Base-by-base conservation (phyloP, 768 basidiomycete species). In the Mrakia blollopis region DNA sequence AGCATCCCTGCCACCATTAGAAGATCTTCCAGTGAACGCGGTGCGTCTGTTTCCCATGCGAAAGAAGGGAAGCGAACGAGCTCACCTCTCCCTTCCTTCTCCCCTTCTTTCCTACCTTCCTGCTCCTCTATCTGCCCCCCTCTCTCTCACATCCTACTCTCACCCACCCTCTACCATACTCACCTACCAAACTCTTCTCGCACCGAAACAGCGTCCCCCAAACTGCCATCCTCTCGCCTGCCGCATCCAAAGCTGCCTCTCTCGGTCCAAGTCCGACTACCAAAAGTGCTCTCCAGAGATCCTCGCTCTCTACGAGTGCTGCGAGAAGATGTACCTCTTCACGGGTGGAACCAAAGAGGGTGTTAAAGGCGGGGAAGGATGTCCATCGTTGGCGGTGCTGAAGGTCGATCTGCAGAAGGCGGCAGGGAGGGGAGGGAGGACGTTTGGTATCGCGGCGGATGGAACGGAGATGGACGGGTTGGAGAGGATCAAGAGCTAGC, bases 221-320 rank as follows among this genome's bases (percentile, higher is more conserved):
- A 62, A 76, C 60, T 76, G 75, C 44, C 75, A 76, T 21, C 67
- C 39, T n/a, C 32, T 57, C 1, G 69, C 75, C 0, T 76, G 75
- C 30, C 11, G 21, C 1, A 76, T 76, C 41, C 75, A 76, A 41
- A 32, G 69, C 13, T 76, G 75, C 50, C 54, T 76, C n/a, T 61
- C 50, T 18, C 75, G 65, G 37, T 61, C 57, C 68, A 6, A 30
- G n/a, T 57, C 75, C 37, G 57, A 76, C 60, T 76, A 68, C 30
- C 37, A 41, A 23, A 52, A 57, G 21, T 76, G 75, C 69, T 28
- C 32, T 21, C 25, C 21, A 41, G 75, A 76, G 69, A 62, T 76
- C 9, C 11, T 70, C 5, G 23, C 9, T 9, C 68, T 76, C 21
- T 76, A 71, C 68, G 75, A 61, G 57, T 76, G 75, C 68, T 76